Percentiles rank a stretch among this genome's conserved stretches.
Conservation (phyloP, 1,284 basidiomycete species). For the Tetrapyrgos nigripes region DNA sequence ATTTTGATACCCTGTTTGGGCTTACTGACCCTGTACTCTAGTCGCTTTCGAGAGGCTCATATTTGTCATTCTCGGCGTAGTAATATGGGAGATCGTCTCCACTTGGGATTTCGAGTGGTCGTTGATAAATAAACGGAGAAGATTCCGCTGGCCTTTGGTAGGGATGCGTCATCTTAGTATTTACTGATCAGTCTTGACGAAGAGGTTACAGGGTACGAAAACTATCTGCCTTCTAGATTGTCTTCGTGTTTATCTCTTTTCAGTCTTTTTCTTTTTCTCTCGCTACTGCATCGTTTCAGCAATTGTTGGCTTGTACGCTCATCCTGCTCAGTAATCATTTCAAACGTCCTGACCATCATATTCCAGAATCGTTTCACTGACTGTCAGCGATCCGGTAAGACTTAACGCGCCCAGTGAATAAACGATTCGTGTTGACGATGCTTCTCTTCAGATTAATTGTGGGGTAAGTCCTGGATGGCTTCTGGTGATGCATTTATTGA, state of each 20-base stretch:
- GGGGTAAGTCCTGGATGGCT: slow-evolving; percentile 42
- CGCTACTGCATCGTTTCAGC: slow-evolving; percentile 72
- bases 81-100: slow-evolving; percentile 70
- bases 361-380: slow-evolving; percentile 61
- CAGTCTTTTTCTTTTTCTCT: slow-evolving; percentile 73
- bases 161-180: slow-evolving; percentile 23
- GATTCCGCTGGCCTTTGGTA: slow-evolving; percentile 70
- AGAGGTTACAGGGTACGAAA: slow-evolving; percentile 11
- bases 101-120: slow-evolving; percentile 73
- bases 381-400: slow-evolving; percentile 53
- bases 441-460: slow-evolving; percentile 60
- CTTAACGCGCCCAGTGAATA: not conserved
- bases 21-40: slow-evolving; percentile 30
- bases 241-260: slow-evolving; percentile 12
- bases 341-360: not conserved
- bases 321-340: not conserved
- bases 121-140: slow-evolving; percentile 57
- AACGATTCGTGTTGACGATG: not conserved
- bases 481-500: slow-evolving; percentile 10
- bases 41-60: slow-evolving; percentile 63
- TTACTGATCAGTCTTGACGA: not conserved
- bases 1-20: too few species aligned
- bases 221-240: slow-evolving; percentile 23
- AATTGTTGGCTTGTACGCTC: slow-evolving; percentile 62
- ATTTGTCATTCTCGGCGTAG: slow-evolving; percentile 66